Evolutionary conservation across 164 flowering plant genomes (phyloP).

Genomic region (Nymphaea thermarum): DNA sequence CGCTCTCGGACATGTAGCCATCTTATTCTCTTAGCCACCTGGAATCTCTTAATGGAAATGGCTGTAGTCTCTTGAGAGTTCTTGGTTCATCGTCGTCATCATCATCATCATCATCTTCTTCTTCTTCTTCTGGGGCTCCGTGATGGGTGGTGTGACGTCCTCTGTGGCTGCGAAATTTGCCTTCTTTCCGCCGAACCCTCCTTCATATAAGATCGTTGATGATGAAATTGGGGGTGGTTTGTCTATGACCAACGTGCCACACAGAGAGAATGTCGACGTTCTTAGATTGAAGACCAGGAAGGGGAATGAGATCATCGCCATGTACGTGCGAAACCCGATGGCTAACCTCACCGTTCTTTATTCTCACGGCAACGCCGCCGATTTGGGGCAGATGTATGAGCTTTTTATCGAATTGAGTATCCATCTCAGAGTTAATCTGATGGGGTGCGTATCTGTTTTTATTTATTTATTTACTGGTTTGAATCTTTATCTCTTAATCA

Average conservation of each 20-base stretch:
- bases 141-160: slow-evolving; percentile 5
- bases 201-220: background rate
- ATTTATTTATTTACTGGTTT: background rate
- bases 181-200: slow-evolving; percentile 1
- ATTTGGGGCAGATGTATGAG: slow-evolving; percentile 10
- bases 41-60: background rate
- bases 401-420: slow-evolving; percentile 6
- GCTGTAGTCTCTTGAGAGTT: background rate
- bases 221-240: background rate
- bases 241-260: slow-evolving; percentile 1
- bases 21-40: background rate
- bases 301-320: slow-evolving; percentile 7
- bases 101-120: background rate
- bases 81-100: background rate
- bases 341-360: slow-evolving; percentile 7
- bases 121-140: background rate
- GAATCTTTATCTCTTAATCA: background rate
- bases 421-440: slow-evolving; percentile 8
- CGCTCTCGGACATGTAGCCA: background rate
- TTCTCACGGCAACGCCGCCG: slow-evolving; percentile 12
- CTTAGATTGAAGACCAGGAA: slow-evolving; percentile 2
- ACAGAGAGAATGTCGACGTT: slow-evolving; percentile 4
- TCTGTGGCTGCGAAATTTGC: slow-evolving; percentile 5
- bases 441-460: slow-evolving; percentile 6
- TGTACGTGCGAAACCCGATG: slow-evolving; percentile 4